Evolutionary conservation across 31 red algal species (phyloP).

Genomic region (Odonthalia washingtoniensis): DNA sequence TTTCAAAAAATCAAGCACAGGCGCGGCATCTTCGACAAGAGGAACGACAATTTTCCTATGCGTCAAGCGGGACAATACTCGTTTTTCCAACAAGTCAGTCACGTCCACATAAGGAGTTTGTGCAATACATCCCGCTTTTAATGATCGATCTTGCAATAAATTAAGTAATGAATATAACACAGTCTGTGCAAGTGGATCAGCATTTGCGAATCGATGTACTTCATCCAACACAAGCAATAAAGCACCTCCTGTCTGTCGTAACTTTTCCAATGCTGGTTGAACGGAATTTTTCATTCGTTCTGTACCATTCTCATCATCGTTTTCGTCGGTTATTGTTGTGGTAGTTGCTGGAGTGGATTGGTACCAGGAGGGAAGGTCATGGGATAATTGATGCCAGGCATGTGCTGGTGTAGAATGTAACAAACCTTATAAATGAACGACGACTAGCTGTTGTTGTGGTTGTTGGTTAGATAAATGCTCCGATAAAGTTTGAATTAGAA

Average conservation of each 20-base stretch:
- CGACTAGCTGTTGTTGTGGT: conserved; percentile 3
- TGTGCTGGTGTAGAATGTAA: conserved; percentile 47
- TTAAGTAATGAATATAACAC: conserved; percentile 61
- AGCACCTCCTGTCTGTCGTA: neutral
- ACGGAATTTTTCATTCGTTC: conserved; percentile 35
- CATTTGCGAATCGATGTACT: conserved; percentile 55
- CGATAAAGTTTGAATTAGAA: conserved; percentile 35
- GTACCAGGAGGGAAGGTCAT: too few species aligned
- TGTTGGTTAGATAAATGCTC: too few species aligned
- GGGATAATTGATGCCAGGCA: conserved; percentile 60
- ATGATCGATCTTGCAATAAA: conserved; percentile 47
- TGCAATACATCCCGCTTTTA: conserved; percentile 56
- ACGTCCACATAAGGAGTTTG: conserved; percentile 54
- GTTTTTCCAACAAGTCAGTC: conserved; percentile 63
- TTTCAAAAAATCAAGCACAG: conserved; percentile 38
- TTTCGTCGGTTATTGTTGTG: too few species aligned
- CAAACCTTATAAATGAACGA: conserved; percentile 51
- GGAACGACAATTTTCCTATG: conserved; percentile 58
- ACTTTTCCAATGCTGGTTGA: neutral
- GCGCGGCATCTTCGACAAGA: neutral
- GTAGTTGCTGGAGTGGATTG: too few species aligned
- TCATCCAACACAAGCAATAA: conserved; percentile 53
- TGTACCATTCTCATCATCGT: neutral
- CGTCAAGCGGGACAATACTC: conserved; percentile 58
- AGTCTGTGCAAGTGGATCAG: conserved; percentile 47